Base-by-base conservation (phyloP, 73 alveolate genomes). In the Stentor roeselii region DNA sequence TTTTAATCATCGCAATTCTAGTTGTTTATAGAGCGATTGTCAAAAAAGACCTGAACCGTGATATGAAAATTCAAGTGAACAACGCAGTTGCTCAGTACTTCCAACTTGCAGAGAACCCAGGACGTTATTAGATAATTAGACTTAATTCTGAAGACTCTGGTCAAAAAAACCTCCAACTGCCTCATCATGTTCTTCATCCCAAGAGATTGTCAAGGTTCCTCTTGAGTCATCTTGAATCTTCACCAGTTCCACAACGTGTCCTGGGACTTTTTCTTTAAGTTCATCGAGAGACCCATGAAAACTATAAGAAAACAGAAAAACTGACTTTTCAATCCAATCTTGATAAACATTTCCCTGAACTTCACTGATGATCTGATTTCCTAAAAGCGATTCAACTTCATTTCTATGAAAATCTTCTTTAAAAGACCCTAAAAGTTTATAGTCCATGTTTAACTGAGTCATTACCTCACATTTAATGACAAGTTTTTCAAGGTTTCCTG, bases 401-500 rank as follows among this genome's bases (percentile, higher is more conserved):
- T 50, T 50, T 21, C 21, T 6, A 50, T 50, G 67, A 50, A 11
- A 50, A 11, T 50, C 30, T 50, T 50, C 30, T 50, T 50, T 50
- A 50, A 11, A 21, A 50, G 67, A 6, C 6, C 21, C 21, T 11
- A 67, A 11, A 1, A 67, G 41, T 27, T 36, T 36, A 32, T 67
- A 67, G 27, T 67, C 80, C 21, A 67, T 67, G 11, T 67, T 67
- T 21, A 67, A 11, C n/a, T 21, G 37, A 0, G 37, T 32, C n/a
- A 32, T 27, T 27, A 32, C 80, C 21, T 67, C 37, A 67, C n/a
- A 21, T 58, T 86, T 30, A 3, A 82, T 34, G 36, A 60, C 27
- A 3, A 36, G 50, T 61, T 87, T 15, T 76, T 76, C 84, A 21
- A 37, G 85, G 76, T 91, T 91, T 21, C 91, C 92, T 4, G 96